Evolutionary conservation across 805 yeast species (phyloP).

Genomic region (Metahyphopichia silvanorum): DNA sequence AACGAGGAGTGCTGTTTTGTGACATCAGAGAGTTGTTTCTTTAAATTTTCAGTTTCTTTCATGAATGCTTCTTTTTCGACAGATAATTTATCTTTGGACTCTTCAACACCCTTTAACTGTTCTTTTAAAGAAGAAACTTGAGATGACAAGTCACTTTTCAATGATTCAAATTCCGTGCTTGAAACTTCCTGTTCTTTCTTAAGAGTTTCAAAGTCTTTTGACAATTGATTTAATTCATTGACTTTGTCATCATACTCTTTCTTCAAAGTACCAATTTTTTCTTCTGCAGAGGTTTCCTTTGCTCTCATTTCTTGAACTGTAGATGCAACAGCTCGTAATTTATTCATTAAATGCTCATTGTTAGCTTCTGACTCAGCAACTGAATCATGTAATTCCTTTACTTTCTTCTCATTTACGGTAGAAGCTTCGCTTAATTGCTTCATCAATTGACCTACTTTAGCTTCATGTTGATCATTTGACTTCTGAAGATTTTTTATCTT

Average conservation of each 20-base stretch:
- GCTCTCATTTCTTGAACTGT: slow-evolving; percentile 29
- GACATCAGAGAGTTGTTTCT: not conserved
- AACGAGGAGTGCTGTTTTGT: not conserved
- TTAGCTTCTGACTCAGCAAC: slow-evolving; percentile 25
- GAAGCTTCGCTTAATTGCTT: slow-evolving; percentile 19
- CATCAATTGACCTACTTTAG: slow-evolving; percentile 18
- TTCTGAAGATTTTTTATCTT: slow-evolving; percentile 16
- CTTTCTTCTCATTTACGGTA: slow-evolving; percentile 13
- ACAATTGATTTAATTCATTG: slow-evolving; percentile 4
- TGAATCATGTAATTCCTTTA: slow-evolving; percentile 17
- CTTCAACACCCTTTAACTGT: slow-evolving; percentile 20
- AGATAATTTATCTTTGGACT: slow-evolving; percentile 2
- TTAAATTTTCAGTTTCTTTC: slow-evolving; percentile 2
- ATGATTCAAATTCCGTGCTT: slow-evolving; percentile 7
- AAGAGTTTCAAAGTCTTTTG: slow-evolving; percentile 4
- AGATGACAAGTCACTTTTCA: not conserved
- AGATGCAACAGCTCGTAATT: slow-evolving; percentile 36
- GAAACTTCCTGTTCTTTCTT: slow-evolving; percentile 17
- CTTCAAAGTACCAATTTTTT: slow-evolving; percentile 6
- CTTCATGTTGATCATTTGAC: slow-evolving; percentile 21
- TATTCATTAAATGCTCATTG: slow-evolving; percentile 38
- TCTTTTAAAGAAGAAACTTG: slow-evolving; percentile 41
- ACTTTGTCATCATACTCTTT: not conserved
- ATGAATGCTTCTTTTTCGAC: slow-evolving; percentile 1
- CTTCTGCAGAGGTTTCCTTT: slow-evolving; percentile 13